A percentile compares a stretch with the other conserved stretches of the same genome.
phyloP scores from a whole-genome alignment of 306 rosid species.

The Casuarina equisetifolia region DNA sequence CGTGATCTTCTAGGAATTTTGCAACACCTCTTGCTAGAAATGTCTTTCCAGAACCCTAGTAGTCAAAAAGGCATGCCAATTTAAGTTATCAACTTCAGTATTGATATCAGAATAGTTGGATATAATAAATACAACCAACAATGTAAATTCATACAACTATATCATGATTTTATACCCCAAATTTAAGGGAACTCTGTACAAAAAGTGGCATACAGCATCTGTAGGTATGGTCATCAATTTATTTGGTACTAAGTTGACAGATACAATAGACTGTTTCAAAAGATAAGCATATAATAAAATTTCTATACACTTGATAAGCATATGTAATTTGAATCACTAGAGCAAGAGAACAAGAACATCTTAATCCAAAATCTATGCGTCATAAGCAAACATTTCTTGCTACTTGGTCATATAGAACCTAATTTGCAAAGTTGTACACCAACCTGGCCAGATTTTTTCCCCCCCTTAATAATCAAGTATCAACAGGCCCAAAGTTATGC shows the following conservation, averaged over 20 bases:
- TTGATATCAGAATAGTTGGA: neutral
- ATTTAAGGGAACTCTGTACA: neutral
- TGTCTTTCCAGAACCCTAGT: conserved; percentile 95
- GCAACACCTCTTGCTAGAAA: conserved; percentile 75
- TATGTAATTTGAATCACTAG: neutral
- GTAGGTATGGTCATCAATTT: neutral
- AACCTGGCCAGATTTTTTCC: neutral
- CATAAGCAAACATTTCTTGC: neutral
- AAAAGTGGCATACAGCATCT: neutral
- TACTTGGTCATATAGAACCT: conserved; percentile 1
- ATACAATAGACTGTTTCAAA: neutral
- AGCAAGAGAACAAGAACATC: neutral
- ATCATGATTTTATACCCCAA: neutral
- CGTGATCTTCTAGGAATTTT: conserved; percentile 57
- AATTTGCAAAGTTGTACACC: neutral
- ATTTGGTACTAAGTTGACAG: neutral
- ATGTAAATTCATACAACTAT: neutral
- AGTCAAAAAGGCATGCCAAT: conserved; percentile 12
- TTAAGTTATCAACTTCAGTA: neutral
- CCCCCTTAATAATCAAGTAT: neutral
- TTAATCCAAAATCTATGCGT: neutral
- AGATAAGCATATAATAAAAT: neutral
- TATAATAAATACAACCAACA: neutral
- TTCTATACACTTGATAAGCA: neutral
- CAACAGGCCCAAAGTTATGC: neutral